Evolutionary conservation across 225 moss, liverwort and hornwort species (phyloP).

Genomic region (Anthoceros angustus): DNA sequence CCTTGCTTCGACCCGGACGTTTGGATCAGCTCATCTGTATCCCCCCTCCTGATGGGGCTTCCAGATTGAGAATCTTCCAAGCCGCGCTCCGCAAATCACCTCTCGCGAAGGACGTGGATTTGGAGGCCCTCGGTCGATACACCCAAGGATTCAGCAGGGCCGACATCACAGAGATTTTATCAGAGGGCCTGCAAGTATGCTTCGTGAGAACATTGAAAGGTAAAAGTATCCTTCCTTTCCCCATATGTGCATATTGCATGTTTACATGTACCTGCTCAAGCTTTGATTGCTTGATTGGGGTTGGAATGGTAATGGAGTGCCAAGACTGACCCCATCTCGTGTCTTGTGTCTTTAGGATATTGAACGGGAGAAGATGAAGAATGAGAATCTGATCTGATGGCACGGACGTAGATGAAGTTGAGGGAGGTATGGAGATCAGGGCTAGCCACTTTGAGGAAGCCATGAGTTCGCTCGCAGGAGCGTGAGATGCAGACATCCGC

Average conservation of each 20-base stretch:
- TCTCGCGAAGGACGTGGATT: no score
- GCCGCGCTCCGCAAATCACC: conserved; percentile 23
- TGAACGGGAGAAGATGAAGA: conserved; percentile 65
- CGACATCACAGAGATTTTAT: no score
- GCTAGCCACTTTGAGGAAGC: conserved; percentile 83
- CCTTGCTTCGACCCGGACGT: conserved; percentile 66
- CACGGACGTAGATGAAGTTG: conserved; percentile 79
- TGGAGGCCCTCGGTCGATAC: conserved; percentile 43
- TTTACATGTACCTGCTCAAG: no score
- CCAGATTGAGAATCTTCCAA: conserved; percentile 15
- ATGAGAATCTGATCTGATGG: conserved; percentile 82
- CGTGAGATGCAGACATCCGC: background rate
- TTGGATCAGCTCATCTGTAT: no score
- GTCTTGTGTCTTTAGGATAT: conserved; percentile 33
- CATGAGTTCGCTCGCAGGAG: conserved; percentile 28
- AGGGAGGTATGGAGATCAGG: conserved; percentile 66
- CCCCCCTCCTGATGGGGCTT: no score
- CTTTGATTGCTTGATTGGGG: no score
- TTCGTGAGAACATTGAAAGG: conserved; percentile 85
- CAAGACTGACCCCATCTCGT: no score
- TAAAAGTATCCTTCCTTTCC: conserved; percentile 8
- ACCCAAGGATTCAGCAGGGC: conserved; percentile 36
- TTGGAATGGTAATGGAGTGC: no score
- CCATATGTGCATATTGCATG: no score
- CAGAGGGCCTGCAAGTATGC: conserved; percentile 10